A percentile compares a stretch with the other conserved stretches of the same genome.
Conservation (phyloP, 75 land plant genomes). For the Isoetes taiwanensis region DNA sequence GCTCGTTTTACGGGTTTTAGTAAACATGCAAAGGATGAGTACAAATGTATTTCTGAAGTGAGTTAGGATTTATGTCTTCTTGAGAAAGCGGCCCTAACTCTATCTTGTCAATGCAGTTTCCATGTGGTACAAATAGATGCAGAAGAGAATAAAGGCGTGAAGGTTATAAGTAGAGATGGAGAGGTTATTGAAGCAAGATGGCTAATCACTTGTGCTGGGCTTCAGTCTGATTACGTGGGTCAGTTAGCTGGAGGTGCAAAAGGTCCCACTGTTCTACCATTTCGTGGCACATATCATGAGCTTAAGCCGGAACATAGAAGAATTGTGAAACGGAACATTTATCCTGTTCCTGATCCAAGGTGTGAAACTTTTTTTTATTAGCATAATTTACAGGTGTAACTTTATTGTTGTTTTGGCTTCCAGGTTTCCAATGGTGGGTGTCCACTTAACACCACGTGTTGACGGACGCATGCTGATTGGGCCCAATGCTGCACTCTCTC, state of each 20-base stretch:
- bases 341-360: constrained; percentile 32
- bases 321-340: constrained; percentile 27
- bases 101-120: neutral
- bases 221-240: constrained; percentile 28
- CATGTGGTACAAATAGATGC: constrained; percentile 11
- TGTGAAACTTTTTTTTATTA: constrained; percentile 1
- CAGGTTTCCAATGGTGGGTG: constrained; percentile 37
- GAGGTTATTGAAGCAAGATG: constrained; percentile 26
- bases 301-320: constrained; percentile 25
- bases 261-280: constrained; percentile 25
- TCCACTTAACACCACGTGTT: constrained; percentile 26
- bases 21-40: too few relatives aligned
- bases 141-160: constrained; percentile 22
- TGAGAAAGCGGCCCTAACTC: neutral
- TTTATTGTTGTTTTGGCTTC: neutral
- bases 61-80: neutral
- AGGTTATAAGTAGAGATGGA: constrained; percentile 11
- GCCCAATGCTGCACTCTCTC: constrained; percentile 26
- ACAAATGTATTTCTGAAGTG: too few relatives aligned
- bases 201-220: constrained; percentile 31
- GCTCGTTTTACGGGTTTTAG: too few relatives aligned
- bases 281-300: constrained; percentile 25
- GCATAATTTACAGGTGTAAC: neutral
- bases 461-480: constrained; percentile 31
- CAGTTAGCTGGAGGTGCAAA: constrained; percentile 26